phyloP scores from a whole-genome alignment of 208 protist genomes.

The Acanthamoeba triangularis region DNA sequence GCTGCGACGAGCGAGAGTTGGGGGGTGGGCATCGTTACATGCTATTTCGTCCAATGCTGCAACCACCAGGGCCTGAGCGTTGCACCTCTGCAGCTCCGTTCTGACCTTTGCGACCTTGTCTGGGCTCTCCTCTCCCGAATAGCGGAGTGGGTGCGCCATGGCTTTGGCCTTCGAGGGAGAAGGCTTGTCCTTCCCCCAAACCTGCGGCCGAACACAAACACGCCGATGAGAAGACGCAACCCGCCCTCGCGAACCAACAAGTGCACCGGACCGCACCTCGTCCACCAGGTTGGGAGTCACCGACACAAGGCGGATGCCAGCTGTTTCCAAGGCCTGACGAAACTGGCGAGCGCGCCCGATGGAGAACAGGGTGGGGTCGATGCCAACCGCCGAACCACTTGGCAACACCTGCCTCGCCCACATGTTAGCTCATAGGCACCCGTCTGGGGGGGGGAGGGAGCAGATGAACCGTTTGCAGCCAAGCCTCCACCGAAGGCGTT shows the following conservation, averaged over 20 bases:
- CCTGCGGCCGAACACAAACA: not conserved
- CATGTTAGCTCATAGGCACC: not conserved
- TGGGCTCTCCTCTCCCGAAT: constrained; percentile 51
- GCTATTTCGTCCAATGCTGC: constrained; percentile 85
- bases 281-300: constrained; percentile 36
- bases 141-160: constrained; percentile 70
- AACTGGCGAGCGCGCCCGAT: constrained; percentile 47
- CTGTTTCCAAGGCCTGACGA: not conserved
- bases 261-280: constrained; percentile 1
- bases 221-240: not conserved
- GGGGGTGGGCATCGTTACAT: constrained; percentile 27
- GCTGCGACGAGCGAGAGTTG: not conserved
- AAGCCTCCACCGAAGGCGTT: constrained; percentile 79
- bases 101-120: constrained; percentile 80
- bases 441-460: not conserved
- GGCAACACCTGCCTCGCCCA: not conserved
- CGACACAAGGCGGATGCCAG: constrained; percentile 30
- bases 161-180: constrained; percentile 48
- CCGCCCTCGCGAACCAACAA: constrained; percentile 58
- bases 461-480: constrained; percentile 38
- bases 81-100: not conserved
- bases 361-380: constrained; percentile 82
- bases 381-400: constrained; percentile 69
- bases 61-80: constrained; percentile 79
- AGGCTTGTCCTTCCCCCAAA: constrained; percentile 77